These are phyloP conservation scores for Blastomyces silverae DNA, from an alignment of 2,329 filamentous ascomycete genomes.

Conservation along the genomic window DNA sequence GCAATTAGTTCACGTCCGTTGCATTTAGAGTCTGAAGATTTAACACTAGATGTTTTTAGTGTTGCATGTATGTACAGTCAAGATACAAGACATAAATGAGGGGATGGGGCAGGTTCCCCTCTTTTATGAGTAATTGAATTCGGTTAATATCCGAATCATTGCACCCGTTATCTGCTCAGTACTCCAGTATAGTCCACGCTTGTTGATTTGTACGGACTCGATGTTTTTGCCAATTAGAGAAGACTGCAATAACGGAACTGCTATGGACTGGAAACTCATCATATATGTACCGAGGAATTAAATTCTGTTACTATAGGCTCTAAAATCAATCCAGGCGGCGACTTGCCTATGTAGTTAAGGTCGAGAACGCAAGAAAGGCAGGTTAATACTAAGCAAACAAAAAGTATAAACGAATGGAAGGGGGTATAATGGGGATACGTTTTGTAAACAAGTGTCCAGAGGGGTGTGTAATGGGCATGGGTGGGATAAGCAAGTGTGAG, in stretches of 20 bases:
- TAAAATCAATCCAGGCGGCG: neutral
- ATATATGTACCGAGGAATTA: neutral
- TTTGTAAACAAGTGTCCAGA: neutral
- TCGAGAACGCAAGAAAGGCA: neutral
- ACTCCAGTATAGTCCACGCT: neutral
- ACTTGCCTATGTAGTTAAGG: neutral
- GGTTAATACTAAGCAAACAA: neutral
- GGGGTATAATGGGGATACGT: constrained; percentile 1
- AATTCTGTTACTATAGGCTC: neutral
- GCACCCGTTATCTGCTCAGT: no score
- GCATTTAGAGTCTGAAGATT: neutral
- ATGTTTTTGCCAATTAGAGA: neutral
- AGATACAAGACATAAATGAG: neutral
- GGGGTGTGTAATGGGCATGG: neutral
- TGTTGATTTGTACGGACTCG: neutral
- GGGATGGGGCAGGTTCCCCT: neutral
- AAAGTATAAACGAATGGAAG: neutral
- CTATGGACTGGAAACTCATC: neutral
- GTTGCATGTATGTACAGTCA: neutral
- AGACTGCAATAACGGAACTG: neutral
- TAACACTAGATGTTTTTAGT: neutral
- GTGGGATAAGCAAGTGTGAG: neutral
- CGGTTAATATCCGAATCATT: neutral
- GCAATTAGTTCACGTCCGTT: neutral
- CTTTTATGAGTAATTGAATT: neutral